Percentiles rank a stretch among this genome's conserved stretches.
phyloP scores from a whole-genome alignment of 2,329 filamentous ascomycete genomes.

The Ilyonectria sp. region DNA sequence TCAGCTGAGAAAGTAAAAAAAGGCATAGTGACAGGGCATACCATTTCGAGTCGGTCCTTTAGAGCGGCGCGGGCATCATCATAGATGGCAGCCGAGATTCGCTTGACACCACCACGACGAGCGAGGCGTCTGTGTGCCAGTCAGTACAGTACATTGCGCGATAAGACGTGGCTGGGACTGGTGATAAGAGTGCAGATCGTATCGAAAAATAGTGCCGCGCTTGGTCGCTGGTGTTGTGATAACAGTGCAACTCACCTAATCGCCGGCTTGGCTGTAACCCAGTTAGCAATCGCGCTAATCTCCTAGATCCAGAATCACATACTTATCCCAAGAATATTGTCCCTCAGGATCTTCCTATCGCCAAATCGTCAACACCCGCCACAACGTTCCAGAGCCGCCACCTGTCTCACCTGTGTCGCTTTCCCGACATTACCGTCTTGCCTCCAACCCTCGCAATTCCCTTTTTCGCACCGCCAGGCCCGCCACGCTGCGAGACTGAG shows the following conservation, averaged over 20 bases:
- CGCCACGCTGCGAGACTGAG: constrained; percentile 46
- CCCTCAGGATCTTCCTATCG: constrained; percentile 63
- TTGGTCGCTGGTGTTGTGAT: not conserved
- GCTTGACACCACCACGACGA: constrained; percentile 82
- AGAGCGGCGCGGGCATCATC: constrained; percentile 70
- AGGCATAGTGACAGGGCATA: constrained; percentile 49
- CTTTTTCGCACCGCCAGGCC: constrained; percentile 44
- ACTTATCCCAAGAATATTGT: constrained; percentile 67
- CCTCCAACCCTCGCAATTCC: constrained; percentile 30
- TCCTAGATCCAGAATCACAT: constrained; percentile 37
- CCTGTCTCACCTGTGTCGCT: constrained; percentile 45
- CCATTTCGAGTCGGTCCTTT: constrained; percentile 62
- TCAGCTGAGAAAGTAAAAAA: constrained; percentile 25
- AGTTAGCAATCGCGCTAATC: constrained; percentile 21
- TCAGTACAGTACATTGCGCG: constrained; percentile 32
- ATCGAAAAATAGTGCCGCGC: constrained; percentile 2
- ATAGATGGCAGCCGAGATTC: constrained; percentile 78
- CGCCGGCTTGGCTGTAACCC: constrained; percentile 64
- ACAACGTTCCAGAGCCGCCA: not conserved
- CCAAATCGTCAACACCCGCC: constrained; percentile 13
- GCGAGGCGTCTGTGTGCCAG: constrained; percentile 73
- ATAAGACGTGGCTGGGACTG: not conserved
- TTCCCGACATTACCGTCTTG: constrained; percentile 45
- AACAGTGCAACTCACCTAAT: constrained; percentile 61
- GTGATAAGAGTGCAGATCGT: not conserved